Base-by-base conservation (phyloP, 208 protist species). In the Acanthamoeba triangularis region DNA sequence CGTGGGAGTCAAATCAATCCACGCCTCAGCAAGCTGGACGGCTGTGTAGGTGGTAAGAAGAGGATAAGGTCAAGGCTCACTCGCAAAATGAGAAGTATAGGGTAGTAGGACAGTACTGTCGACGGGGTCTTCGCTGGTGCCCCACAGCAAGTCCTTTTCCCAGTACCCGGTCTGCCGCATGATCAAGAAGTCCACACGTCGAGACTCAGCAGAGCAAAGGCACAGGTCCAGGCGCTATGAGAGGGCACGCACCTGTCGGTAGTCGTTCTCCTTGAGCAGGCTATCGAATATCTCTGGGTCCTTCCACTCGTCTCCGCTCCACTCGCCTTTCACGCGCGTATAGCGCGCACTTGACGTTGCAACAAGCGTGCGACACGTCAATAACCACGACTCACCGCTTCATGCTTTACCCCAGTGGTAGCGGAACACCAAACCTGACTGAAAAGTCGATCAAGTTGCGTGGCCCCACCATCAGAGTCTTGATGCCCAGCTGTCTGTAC, bases 131-230 rank as follows among this genome's bases (percentile, higher is more conserved):
- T 87, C 49, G 47, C n/a, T 49, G 49, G 78, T 87, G 49, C 78
- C 78, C 78, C 78, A 87, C 18, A 87, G 78, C 44, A 87, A 28
- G 18, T 87, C 78, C 49, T 52, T 63, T 30, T 87, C 78, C 78
- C 78, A 87, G 23, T 44, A 87, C 3, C 78, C 78, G n/a, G 3
- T 20, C 78, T n/a, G 30, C n/a, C n/a, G n/a, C n/a, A n/a, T n/a
- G n/a, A n/a, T n/a, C n/a, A n/a, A n/a, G n/a, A n/a, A n/a, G n/a
- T n/a, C n/a, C n/a, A n/a, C n/a, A n/a, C n/a, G n/a, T n/a, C n/a
- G n/a, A n/a, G n/a, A n/a, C n/a, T n/a, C n/a, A n/a, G n/a, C n/a
- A n/a, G n/a, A n/a, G n/a, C n/a, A n/a, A n/a, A n/a, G n/a, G n/a
- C n/a, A n/a, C n/a, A n/a, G n/a, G n/a, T n/a, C n/a, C n/a, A n/a